These are phyloP conservation scores for Dentipellis fragilis DNA, from an alignment of 768 basidiomycete genomes.

Conservation along the genomic window DNA sequence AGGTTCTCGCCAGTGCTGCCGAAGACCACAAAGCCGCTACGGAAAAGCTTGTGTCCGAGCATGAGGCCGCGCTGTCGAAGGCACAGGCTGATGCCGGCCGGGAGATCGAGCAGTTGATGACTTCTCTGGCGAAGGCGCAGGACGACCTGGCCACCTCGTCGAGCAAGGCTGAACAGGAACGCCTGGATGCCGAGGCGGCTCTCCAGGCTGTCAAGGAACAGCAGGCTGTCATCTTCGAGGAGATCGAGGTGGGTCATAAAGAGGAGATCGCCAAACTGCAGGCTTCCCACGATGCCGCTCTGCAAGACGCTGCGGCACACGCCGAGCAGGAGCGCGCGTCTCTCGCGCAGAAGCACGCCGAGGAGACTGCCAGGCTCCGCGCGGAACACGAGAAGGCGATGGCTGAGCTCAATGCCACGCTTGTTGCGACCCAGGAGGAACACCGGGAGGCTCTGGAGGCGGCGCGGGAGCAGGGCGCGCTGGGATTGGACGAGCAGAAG, in stretches of 20 bases:
- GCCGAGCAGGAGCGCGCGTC: slow-evolving; percentile 27
- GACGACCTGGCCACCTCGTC: slow-evolving; percentile 30
- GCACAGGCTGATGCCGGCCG: slow-evolving; percentile 43
- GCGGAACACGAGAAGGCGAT: slow-evolving; percentile 21
- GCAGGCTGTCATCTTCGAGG: slow-evolving; percentile 42
- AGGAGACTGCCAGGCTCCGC: slow-evolving; percentile 23
- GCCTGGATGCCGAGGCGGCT: slow-evolving; percentile 38
- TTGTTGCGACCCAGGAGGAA: slow-evolving; percentile 27
- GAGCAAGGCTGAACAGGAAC: slow-evolving; percentile 26
- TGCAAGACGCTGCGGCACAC: slow-evolving; percentile 21
- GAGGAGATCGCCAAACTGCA: slow-evolving; percentile 42
- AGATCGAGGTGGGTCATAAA: slow-evolving; percentile 46
- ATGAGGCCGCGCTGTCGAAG: slow-evolving; percentile 41
- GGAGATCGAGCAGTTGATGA: slow-evolving; percentile 39
- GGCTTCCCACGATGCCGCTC: slow-evolving; percentile 32
- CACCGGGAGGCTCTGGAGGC: slow-evolving; percentile 29
- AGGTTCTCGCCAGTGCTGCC: slow-evolving; percentile 41
- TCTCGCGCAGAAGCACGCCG: slow-evolving; percentile 32
- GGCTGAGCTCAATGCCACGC: slow-evolving; percentile 27
- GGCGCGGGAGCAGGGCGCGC: slow-evolving; percentile 22
- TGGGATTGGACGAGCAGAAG: slow-evolving; percentile 35
- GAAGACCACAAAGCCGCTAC: slow-evolving; percentile 49
- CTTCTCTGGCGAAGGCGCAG: slow-evolving; percentile 33
- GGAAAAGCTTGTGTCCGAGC: slow-evolving; percentile 52
- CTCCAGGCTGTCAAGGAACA: slow-evolving; percentile 41